phyloP scores from a whole-genome alignment of 805 yeast genomes.

The Zygoascus flipseniorum region DNA sequence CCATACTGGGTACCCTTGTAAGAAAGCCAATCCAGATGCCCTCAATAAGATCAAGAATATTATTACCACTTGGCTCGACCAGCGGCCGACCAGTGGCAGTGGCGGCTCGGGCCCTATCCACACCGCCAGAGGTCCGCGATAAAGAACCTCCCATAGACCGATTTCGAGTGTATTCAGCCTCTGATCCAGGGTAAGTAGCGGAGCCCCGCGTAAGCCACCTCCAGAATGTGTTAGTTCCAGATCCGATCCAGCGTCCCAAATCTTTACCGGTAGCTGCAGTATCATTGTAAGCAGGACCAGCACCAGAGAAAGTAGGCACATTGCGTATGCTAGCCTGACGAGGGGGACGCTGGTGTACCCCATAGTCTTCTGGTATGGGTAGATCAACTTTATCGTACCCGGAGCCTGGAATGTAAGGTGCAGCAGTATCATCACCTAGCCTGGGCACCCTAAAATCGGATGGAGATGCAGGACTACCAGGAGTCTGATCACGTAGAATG shows the following conservation, averaged over 20 bases:
- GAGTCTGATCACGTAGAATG: neutral
- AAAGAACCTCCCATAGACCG: no score
- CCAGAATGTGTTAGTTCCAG: neutral
- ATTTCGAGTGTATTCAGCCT: neutral
- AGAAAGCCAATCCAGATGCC: slow-evolving; percentile 2
- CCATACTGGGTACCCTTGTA: slow-evolving; percentile 4
- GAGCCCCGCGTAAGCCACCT: neutral
- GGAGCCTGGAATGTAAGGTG: neutral
- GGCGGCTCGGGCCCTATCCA: neutral
- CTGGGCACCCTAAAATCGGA: neutral
- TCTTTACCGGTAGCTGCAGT: neutral
- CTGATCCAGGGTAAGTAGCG: neutral
- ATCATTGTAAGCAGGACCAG: neutral
- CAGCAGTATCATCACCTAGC: neutral
- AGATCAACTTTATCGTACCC: neutral
- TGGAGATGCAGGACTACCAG: neutral
- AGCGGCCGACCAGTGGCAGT: neutral
- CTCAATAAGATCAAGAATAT: neutral
- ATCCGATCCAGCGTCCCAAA: neutral
- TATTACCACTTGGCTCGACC: neutral
- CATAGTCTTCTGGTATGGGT: slow-evolving; percentile 1
- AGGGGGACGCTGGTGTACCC: neutral
- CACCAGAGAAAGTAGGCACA: neutral
- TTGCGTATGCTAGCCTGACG: slow-evolving; percentile 1
- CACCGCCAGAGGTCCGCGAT: no score